Evolutionary conservation across 106 monocot genomes (phyloP).

Genomic region (Chionographis japonica): DNA sequence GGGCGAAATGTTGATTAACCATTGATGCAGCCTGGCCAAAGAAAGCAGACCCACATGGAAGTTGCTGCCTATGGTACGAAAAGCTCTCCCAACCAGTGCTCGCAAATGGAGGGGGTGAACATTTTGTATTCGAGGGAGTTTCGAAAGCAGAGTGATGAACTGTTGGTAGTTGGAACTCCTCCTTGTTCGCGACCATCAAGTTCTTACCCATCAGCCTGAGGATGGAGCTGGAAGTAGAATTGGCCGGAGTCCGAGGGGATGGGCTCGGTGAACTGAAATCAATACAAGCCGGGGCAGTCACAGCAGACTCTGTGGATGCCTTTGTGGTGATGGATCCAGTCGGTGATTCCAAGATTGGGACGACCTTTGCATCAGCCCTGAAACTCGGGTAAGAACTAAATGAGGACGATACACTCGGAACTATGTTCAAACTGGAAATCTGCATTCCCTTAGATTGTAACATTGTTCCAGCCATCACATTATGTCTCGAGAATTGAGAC

Average conservation of each 20-base stretch:
- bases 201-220: conserved; percentile 84
- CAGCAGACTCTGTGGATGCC: conserved; percentile 6
- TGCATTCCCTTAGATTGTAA: conserved; percentile 4
- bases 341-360: neutral
- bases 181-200: conserved; percentile 40
- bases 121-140: neutral
- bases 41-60: neutral
- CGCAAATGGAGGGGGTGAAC: conserved; percentile 11
- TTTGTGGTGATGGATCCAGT: neutral
- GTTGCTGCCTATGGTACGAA: conserved; percentile 7
- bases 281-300: conserved; percentile 1
- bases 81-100: conserved; percentile 1
- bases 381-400: conserved; percentile 20
- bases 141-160: conserved; percentile 7
- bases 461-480: neutral
- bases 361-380: neutral
- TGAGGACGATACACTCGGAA: conserved; percentile 8
- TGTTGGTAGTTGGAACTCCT: conserved; percentile 24
- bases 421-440: conserved; percentile 15
- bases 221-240: conserved; percentile 32
- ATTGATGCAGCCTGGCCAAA: conserved; percentile 6
- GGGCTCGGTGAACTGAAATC: conserved; percentile 24
- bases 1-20: conserved; percentile 5
- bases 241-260: conserved; percentile 10
- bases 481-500: conserved; percentile 1